Conservation (phyloP, 1,284 basidiomycete genomes). For the Irpex rosettiformis region DNA sequence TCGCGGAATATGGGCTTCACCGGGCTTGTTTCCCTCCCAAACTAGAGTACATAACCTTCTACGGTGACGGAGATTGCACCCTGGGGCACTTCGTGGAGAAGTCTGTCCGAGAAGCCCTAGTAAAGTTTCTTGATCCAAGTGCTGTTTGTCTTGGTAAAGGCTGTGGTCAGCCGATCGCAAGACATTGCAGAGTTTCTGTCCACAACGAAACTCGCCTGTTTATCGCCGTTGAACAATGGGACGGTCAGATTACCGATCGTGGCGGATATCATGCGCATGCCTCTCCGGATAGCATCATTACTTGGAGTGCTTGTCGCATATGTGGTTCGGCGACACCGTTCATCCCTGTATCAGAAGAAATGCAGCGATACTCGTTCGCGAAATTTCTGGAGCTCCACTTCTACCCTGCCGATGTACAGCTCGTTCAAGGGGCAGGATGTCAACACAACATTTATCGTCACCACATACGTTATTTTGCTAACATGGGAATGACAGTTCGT, state of each 20-base stretch:
- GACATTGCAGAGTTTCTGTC: constrained; percentile 87
- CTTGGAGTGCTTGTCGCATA: constrained; percentile 88
- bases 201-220: constrained; percentile 86
- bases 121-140: constrained; percentile 67
- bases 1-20: constrained; percentile 58
- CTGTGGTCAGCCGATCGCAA: constrained; percentile 78
- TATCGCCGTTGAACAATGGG: constrained; percentile 86
- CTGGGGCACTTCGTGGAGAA: constrained; percentile 91
- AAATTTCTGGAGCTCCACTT: constrained; percentile 93
- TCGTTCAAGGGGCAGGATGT: constrained; percentile 83
- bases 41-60: constrained; percentile 81
- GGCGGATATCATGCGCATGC: constrained; percentile 46
- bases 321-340: constrained; percentile 85
- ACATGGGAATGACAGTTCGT: constrained; percentile 80
- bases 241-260: constrained; percentile 65
- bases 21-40: constrained; percentile 70
- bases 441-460: constrained; percentile 93
- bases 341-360: constrained; percentile 88
- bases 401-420: constrained; percentile 81
- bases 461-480: constrained; percentile 91
- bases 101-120: constrained; percentile 66
- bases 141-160: constrained; percentile 79
- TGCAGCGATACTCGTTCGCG: constrained; percentile 91
- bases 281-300: constrained; percentile 77
- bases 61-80: constrained; percentile 90